A percentile compares a stretch with the other conserved stretches of the same genome.
phyloP scores from a whole-genome alignment of 2,329 filamentous ascomycete species.

The Sporothrix brasiliensis region DNA sequence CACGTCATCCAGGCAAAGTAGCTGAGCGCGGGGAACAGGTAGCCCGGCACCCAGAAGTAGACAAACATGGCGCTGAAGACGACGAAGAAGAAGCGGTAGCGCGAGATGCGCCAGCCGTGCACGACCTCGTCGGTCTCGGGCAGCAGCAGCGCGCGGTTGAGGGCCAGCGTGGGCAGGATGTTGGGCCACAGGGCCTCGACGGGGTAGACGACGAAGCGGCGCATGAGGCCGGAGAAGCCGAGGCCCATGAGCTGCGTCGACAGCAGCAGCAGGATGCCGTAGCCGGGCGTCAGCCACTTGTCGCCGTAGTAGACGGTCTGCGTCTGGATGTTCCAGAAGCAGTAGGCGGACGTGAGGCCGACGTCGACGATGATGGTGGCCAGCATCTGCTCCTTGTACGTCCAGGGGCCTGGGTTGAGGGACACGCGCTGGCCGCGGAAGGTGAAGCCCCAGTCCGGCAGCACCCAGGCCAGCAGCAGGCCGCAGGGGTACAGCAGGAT shows the following conservation, averaged over 20 bases:
- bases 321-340: constrained; percentile 46
- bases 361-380: constrained; percentile 64
- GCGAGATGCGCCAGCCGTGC: constrained; percentile 43
- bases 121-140: constrained; percentile 43
- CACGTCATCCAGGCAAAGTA: constrained; percentile 58
- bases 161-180: constrained; percentile 51
- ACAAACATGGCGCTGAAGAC: constrained; percentile 52
- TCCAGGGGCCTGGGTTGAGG: constrained; percentile 60
- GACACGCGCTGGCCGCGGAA: constrained; percentile 44
- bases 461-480: constrained; percentile 52
- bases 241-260: constrained; percentile 60
- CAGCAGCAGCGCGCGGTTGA: constrained; percentile 53
- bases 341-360: constrained; percentile 44
- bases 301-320: constrained; percentile 50
- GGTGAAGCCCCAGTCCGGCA: constrained; percentile 56
- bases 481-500: constrained; percentile 60
- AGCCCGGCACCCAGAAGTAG: constrained; percentile 57
- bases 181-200: constrained; percentile 57
- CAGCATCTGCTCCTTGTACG: constrained; percentile 62
- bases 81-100: constrained; percentile 52
- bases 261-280: constrained; percentile 55
- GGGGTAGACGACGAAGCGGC: constrained; percentile 56
- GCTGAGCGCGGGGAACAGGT: constrained; percentile 51
- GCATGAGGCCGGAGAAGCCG: constrained; percentile 54
- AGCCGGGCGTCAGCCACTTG: constrained; percentile 38